Percentiles rank a stretch among this genome's conserved stretches.
These are phyloP conservation scores for Capronia epimyces DNA, from an alignment of 2,329 filamentous ascomycete genomes.

Conservation along the genomic window DNA sequence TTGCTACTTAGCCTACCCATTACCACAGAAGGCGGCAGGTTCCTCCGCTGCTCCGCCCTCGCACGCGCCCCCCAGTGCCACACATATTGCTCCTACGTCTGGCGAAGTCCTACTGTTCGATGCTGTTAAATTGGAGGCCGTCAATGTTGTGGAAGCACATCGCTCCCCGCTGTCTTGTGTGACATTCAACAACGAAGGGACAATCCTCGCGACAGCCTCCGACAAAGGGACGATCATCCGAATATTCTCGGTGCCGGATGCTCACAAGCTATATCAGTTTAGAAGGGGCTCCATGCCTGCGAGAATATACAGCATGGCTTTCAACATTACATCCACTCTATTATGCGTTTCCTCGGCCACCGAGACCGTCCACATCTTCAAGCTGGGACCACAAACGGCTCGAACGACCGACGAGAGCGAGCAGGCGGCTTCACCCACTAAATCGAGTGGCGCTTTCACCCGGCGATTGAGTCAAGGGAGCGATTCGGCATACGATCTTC, in stretches of 20 bases:
- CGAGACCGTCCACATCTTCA: constrained; percentile 95
- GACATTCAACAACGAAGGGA: constrained; percentile 86
- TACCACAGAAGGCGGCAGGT: constrained; percentile 61
- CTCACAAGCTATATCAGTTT: constrained; percentile 93
- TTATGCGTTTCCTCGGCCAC: constrained; percentile 94
- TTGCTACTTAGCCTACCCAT: constrained; percentile 89
- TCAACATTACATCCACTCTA: constrained; percentile 88
- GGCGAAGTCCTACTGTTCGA: constrained; percentile 94
- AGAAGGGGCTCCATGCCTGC: constrained; percentile 91
- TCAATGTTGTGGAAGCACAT: constrained; percentile 94
- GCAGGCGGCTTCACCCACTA: constrained; percentile 23
- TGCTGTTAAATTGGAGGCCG: constrained; percentile 77
- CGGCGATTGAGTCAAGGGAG: constrained; percentile 28
- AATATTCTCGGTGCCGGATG: constrained; percentile 86
- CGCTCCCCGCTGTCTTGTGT: constrained; percentile 86
- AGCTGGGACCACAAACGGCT: constrained; percentile 49
- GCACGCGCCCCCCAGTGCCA: constrained; percentile 76
- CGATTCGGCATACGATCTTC: constrained; percentile 37
- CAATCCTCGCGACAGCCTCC: constrained; percentile 84
- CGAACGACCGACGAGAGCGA: constrained; percentile 12
- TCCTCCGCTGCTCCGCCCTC: constrained; percentile 57
- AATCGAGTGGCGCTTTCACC: constrained; percentile 12
- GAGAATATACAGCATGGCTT: constrained; percentile 97
- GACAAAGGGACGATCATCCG: constrained; percentile 97
- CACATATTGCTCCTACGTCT: constrained; percentile 74